Percentiles rank a stretch among this genome's conserved stretches.
phyloP scores from a whole-genome alignment of 1,139 yeast genomes.

The Nakaseomyces uthaithaninus region DNA sequence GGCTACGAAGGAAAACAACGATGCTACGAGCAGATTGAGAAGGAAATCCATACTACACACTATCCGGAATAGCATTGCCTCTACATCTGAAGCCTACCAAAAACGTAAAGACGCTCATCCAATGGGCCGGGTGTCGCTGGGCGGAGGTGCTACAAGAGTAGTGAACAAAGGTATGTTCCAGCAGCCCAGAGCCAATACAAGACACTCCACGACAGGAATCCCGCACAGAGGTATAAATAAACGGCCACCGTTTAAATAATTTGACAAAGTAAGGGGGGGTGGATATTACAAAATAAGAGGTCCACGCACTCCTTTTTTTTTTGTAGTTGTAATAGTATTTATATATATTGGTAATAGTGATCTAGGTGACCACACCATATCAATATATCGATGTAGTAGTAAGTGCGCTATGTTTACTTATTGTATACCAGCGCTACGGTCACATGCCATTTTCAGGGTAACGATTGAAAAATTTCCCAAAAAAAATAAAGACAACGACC shows the following conservation, averaged over 20 bases:
- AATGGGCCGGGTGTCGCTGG: constrained; percentile 18
- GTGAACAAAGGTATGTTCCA: constrained; percentile 10
- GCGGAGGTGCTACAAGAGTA: constrained; percentile 26
- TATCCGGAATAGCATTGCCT: constrained; percentile 25
- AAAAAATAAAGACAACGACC: too few relatives aligned
- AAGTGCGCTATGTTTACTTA: too few relatives aligned
- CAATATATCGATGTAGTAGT: too few relatives aligned
- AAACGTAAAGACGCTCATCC: neutral
- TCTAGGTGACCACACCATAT: too few relatives aligned
- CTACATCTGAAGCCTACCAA: constrained; percentile 12
- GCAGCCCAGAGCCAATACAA: constrained; percentile 9
- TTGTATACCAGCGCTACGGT: too few relatives aligned
- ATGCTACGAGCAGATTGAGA: constrained; percentile 18
- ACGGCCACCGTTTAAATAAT: constrained; percentile 27
- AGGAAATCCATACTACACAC: constrained; percentile 30
- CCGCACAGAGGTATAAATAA: constrained; percentile 9
- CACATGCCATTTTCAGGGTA: too few relatives aligned
- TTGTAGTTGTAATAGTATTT: neutral
- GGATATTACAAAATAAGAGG: too few relatives aligned
- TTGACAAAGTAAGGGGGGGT: neutral
- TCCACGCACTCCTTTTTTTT: too few relatives aligned
- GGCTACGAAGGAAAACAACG: constrained; percentile 2
- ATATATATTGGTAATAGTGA: neutral
- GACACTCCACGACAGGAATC: constrained; percentile 6
- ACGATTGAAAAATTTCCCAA: too few relatives aligned